Conservation (phyloP, 2,329 filamentous ascomycete genomes). For the Aspergillus unguis region DNA sequence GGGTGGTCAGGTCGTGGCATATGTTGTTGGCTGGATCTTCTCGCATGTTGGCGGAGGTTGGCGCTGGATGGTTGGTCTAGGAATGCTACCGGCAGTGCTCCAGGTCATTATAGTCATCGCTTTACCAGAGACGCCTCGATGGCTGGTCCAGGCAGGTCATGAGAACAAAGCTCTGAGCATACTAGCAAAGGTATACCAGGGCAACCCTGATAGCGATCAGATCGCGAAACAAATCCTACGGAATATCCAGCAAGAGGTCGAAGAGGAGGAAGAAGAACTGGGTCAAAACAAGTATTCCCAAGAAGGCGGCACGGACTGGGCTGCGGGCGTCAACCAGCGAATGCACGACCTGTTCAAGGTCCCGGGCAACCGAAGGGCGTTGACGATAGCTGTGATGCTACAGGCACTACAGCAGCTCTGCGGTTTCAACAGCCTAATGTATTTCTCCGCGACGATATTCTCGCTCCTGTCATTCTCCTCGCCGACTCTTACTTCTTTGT, state of each 20-base stretch:
- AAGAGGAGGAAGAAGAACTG: constrained; percentile 55
- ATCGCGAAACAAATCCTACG: constrained; percentile 61
- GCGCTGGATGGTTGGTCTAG: constrained; percentile 89
- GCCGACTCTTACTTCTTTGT: constrained; percentile 75
- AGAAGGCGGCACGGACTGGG: constrained; percentile 21
- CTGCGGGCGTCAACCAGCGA: constrained; percentile 26
- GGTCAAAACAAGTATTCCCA: constrained; percentile 18
- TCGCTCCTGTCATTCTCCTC: constrained; percentile 71
- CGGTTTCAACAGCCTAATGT: constrained; percentile 90
- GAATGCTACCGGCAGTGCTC: constrained; percentile 69
- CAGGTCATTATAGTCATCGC: constrained; percentile 66
- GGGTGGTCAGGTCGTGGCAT: constrained; percentile 82
- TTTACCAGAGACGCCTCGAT: constrained; percentile 87
- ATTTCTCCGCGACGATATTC: constrained; percentile 82
- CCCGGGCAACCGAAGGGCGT: constrained; percentile 60
- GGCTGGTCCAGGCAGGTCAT: constrained; percentile 69
- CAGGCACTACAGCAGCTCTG: constrained; percentile 87
- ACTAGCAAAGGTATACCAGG: constrained; percentile 62
- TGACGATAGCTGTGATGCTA: constrained; percentile 80
- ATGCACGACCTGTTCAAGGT: constrained; percentile 32
- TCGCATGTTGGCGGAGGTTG: constrained; percentile 63
- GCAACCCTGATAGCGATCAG: constrained; percentile 40
- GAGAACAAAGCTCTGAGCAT: constrained; percentile 62
- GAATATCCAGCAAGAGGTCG: constrained; percentile 72
- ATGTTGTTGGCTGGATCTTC: constrained; percentile 76